phyloP scores from a whole-genome alignment of 208 protist species.

The Endotrypanum monterogeii region DNA sequence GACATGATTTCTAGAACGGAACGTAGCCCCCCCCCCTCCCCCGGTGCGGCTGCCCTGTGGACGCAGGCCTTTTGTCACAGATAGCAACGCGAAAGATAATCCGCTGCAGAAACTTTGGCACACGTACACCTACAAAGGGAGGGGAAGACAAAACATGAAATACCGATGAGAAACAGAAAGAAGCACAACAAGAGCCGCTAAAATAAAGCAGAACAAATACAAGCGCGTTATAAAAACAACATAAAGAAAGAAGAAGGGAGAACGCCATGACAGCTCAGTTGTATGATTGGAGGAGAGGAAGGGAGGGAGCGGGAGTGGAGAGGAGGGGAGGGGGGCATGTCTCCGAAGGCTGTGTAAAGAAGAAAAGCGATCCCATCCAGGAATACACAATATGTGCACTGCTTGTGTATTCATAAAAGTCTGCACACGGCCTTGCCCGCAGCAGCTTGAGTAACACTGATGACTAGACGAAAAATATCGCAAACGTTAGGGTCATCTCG shows the following conservation, averaged over 20 bases:
- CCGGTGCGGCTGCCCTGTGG: no score
- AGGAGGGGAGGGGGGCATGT: background rate
- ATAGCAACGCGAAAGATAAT: background rate
- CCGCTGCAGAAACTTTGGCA: background rate
- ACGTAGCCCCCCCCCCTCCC: no score
- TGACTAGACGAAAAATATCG: no score
- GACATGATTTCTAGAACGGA: no score
- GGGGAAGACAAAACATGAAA: background rate
- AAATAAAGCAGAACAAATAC: conserved; percentile 1
- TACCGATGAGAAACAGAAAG: background rate
- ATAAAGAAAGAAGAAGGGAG: no score
- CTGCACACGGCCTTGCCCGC: background rate
- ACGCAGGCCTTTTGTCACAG: background rate
- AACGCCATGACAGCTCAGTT: no score
- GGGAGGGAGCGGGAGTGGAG: background rate
- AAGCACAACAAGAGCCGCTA: background rate
- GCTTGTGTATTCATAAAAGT: background rate
- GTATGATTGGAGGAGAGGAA: background rate
- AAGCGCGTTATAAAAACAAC: background rate
- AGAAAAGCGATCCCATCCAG: background rate
- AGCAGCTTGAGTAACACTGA: background rate
- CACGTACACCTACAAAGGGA: background rate
- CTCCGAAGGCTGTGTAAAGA: background rate
- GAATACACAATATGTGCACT: no score
- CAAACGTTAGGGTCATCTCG: background rate